Percentiles rank a stretch among this genome's conserved stretches.
phyloP scores from a whole-genome alignment of 2,329 filamentous ascomycete species.

The Fusarium concolor region DNA sequence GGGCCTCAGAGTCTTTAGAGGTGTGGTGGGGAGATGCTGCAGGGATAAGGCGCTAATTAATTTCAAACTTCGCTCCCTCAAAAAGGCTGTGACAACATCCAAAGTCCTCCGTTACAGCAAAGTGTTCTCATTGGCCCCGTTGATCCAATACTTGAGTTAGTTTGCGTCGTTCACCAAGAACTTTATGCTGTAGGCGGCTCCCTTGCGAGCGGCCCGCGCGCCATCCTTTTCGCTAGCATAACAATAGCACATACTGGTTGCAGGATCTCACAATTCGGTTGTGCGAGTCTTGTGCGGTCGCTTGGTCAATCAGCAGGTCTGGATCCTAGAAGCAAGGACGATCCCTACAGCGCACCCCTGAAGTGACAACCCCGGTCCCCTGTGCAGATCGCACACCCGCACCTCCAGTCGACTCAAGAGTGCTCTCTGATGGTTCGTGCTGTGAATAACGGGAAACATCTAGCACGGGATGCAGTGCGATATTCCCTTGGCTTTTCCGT shows the following conservation, averaged over 20 bases:
- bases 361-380: conserved; percentile 39
- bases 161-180: conserved; percentile 15
- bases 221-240: conserved; percentile 35
- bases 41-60: conserved; percentile 33
- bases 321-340: conserved; percentile 34
- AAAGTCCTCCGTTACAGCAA: conserved; percentile 5
- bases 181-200: conserved; percentile 34
- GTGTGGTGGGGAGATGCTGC: conserved; percentile 26
- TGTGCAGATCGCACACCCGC: conserved; percentile 46
- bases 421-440: conserved; percentile 3
- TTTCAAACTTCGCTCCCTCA: conserved; percentile 18
- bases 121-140: conserved; percentile 1
- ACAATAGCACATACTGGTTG: conserved; percentile 35
- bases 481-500: conserved; percentile 25
- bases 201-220: conserved; percentile 40
- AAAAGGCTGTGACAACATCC: conserved; percentile 24
- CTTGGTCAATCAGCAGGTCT: conserved; percentile 27
- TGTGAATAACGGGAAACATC: conserved; percentile 18
- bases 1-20: background rate
- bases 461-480: conserved; percentile 40
- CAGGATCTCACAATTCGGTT: conserved; percentile 32
- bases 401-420: conserved; percentile 22
- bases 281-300: conserved; percentile 20
- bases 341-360: conserved; percentile 44
- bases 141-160: conserved; percentile 18